These are phyloP conservation scores for Pezicula neosporulosa DNA, from an alignment of 2,329 filamentous ascomycete species.

Conservation along the genomic window DNA sequence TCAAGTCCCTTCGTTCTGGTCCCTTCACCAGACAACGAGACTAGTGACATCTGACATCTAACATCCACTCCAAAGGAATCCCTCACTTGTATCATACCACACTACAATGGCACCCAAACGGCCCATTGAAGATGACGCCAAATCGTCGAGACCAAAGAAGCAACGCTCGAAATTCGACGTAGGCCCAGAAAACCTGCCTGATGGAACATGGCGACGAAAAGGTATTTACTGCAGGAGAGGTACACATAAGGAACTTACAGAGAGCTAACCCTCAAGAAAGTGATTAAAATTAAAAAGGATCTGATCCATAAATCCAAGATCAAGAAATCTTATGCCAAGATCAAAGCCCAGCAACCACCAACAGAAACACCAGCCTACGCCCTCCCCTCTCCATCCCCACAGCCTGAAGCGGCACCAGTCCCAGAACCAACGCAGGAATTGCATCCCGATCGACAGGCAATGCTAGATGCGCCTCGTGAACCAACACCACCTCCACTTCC, in stretches of 20 bases:
- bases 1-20: no score
- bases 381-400: constrained; percentile 3
- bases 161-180: constrained; percentile 74
- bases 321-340: constrained; percentile 87
- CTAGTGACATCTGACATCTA: no score
- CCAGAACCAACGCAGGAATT: constrained; percentile 40
- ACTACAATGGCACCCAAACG: constrained; percentile 56
- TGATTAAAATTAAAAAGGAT: constrained; percentile 83
- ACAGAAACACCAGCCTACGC: constrained; percentile 11
- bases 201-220: constrained; percentile 85
- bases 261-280: constrained; percentile 37
- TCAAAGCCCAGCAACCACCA: constrained; percentile 54
- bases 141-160: constrained; percentile 43
- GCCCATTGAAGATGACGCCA: constrained; percentile 41
- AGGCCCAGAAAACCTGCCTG: constrained; percentile 85
- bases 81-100: background rate
- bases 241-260: no score
- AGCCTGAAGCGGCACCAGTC: constrained; percentile 10
- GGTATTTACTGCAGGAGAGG: constrained; percentile 33
- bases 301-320: constrained; percentile 91
- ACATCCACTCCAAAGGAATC: background rate
- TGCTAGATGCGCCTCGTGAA: constrained; percentile 44
- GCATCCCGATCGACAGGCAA: constrained; percentile 57
- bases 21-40: no score
- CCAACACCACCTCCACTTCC: constrained; percentile 8